Evolutionary conservation across 73 alveolate species (phyloP), one percentile per base, ranked within the genome.

Genomic region (Blepharisma japonicum): DNA sequence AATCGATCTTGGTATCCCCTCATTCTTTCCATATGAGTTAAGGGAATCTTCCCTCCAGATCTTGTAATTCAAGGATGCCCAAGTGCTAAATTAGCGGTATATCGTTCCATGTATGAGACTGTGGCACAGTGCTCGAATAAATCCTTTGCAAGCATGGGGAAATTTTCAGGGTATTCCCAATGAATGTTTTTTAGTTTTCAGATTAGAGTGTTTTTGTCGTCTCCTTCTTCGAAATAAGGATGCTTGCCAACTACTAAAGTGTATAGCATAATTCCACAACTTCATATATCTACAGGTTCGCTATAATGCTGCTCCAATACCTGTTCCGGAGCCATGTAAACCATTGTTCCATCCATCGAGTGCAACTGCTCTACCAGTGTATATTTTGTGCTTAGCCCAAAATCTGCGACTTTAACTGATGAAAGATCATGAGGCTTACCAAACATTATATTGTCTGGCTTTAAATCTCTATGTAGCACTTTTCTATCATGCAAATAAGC

Each of bases 341-440:
- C 23, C 68, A 53, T 53, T 53, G 68, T 53, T 53, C 68, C 68
- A 53, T 20, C 18, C 23, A 14, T 53, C 3, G 32, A 14, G 23
- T 53, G 18, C 23, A 20, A n/a, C 23, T n/a, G 18, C 68, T 53
- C 68, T n/a, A 53, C 18, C 71, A 39, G 68, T 66, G 68, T 38
- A 61, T 79, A 88, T 53, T 53, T 53, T n/a, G 68, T 20, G 23
- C 68, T 53, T 53, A 53, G 23, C 23, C 68, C 68, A 20, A 53
- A 53, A 53, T 53, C 68, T n/a, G 68, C 68, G 3, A 53, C 23
- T 53, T 53, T 53, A 53, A 53, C 68, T 53, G 18, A 14, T 53
- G 32, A 14, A 20, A 53, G 18, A n/a, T 53, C 18, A n/a, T 53
- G 23, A n/a, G 18, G 18, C 18, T 53, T 20, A 1, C 68, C 68